Evolutionary conservation across 164 flowering plant species (phyloP).

Genomic region (Liquidambar formosana): DNA sequence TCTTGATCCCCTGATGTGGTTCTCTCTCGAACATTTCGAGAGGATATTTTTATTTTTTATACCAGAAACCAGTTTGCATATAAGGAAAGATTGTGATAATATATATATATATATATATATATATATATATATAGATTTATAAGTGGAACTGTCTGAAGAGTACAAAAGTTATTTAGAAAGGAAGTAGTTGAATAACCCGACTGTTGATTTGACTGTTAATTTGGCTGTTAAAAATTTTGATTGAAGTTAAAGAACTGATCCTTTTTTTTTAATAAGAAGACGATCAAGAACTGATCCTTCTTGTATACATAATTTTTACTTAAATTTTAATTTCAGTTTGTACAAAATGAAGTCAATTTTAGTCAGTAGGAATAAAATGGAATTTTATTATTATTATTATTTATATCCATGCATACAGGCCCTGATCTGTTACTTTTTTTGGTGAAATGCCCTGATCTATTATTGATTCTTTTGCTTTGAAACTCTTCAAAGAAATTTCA

Average conservation of each 20-base stretch:
- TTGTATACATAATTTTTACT: not conserved
- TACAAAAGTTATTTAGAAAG: too few relatives aligned
- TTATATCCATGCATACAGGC: not conserved
- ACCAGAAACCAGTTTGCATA: not conserved
- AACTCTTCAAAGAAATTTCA: not conserved
- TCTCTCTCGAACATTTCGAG: not conserved
- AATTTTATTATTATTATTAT: too few relatives aligned
- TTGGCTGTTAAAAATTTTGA: not conserved
- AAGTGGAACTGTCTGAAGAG: too few relatives aligned
- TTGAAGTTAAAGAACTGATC: not conserved
- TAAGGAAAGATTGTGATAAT: too few relatives aligned
- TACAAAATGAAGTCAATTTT: not conserved
- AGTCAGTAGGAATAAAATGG: not conserved
- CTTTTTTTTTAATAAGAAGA: too few relatives aligned
- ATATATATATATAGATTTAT: too few relatives aligned
- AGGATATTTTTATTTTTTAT: not conserved
- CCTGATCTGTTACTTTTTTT: not conserved
- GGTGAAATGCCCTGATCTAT: not conserved
- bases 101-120: too few relatives aligned
- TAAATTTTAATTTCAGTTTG: not conserved
- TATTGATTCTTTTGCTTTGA: not conserved
- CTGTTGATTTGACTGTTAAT: not conserved
- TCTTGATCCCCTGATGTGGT: not conserved
- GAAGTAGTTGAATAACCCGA: too few relatives aligned
- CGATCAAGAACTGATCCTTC: constrained; percentile 1